Base-by-base conservation (phyloP, 768 basidiomycete species). In the Strobilomyces dryophilus region DNA sequence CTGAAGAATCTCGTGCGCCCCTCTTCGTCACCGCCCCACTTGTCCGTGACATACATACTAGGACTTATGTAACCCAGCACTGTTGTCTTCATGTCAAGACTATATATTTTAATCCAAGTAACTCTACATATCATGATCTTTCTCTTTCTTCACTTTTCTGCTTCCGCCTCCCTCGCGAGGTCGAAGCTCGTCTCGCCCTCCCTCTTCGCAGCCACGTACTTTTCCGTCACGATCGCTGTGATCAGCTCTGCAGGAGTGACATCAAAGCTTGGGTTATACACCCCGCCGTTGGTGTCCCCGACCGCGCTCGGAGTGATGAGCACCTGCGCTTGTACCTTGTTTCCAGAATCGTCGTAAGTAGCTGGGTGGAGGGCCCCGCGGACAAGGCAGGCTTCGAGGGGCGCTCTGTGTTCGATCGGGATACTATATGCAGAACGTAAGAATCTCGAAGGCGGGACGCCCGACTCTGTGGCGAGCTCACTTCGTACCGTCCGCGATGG, bases 231-330 rank as follows among this genome's bases (percentile, higher is more conserved):
- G 47, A 98, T 89, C 29, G 89, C 91, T n/a, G 85, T 89, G 57
- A 98, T 97, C 40, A 98, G 74, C 54, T 89, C 87, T 3, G 94
- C 92, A 1, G 95, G 94, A 0, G 95, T 98, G 15, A 98, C 93
- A 66, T 98, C 95, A 70, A 98, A 98, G 57, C 90, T 92, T 1
- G 95, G 94, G 69, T 97, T 98, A 69, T 94, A 95, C 37, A 92
- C 72, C 3, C 53, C 66, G 2, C 58, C 64, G 20, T 57, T 43
- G 0, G 53, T 36, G 40, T 63, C 63, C 37, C 46, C 76, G 27
- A 86, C 65, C 14, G 75, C 77, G 20, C 72, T 66, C 0, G 94
- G 92, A 0, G 93, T 93, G 56, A 94, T 82, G 79, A 92, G 83
- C 12, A 95, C 88, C 41, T 87, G 83, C 0, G 84, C 85, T 61